phyloP scores from a whole-genome alignment of 306 rosid species.

The Carpinus viminea region DNA sequence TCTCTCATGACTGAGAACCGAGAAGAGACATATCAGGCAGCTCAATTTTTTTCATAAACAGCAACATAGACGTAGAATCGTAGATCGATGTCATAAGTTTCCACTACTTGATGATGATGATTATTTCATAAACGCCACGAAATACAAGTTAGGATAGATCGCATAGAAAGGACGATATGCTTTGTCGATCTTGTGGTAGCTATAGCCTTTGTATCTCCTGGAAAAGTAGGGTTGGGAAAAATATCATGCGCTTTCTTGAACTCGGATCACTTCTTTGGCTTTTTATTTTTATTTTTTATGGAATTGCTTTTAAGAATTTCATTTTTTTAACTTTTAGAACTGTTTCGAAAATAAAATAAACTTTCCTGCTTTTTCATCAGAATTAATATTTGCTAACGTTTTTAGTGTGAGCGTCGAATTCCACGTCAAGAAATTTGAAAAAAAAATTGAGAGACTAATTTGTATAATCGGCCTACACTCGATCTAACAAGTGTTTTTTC shows the following conservation, averaged over 20 bases:
- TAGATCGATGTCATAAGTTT: not conserved
- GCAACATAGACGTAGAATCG: not conserved
- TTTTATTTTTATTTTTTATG: not conserved
- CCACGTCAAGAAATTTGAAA: too few species aligned
- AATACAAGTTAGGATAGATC: not conserved
- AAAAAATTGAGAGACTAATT: too few species aligned
- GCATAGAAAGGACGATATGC: not conserved
- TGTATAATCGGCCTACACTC: too few species aligned
- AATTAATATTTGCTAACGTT: too few species aligned
- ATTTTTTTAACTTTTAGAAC: not conserved
- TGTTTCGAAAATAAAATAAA: too few species aligned
- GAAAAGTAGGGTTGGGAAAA: not conserved
- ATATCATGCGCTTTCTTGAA: not conserved
- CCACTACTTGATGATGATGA: not conserved
- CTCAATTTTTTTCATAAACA: not conserved
- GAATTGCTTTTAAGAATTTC: not conserved
- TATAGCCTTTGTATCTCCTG: not conserved
- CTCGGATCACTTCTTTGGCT: not conserved
- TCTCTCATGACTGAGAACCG: not conserved
- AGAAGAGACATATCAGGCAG: not conserved
- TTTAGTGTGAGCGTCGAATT: too few species aligned
- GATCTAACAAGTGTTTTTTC: too few species aligned
- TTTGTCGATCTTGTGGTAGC: not conserved
- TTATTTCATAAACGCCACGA: not conserved
- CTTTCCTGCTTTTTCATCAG: too few species aligned